These are phyloP conservation scores for Termitomyces sp. DNA, from an alignment of 768 basidiomycete species.

Conservation along the genomic window DNA sequence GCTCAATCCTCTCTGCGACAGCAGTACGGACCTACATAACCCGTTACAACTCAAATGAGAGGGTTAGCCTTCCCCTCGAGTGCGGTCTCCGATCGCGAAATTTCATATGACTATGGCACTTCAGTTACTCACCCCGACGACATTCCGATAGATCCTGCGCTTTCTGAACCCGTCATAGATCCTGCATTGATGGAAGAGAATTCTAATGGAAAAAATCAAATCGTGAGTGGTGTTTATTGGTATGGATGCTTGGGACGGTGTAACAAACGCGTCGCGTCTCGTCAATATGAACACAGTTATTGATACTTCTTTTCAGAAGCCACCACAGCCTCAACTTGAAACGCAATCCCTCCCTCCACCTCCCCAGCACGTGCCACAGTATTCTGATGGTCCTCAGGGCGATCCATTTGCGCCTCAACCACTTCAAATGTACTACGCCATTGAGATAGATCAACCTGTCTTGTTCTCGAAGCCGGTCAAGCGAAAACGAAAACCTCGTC, in stretches of 20 bases:
- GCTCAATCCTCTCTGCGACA: slow-evolving; percentile 9
- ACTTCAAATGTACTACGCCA: slow-evolving; percentile 44
- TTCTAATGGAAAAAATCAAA: slow-evolving; percentile 17
- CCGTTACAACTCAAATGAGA: slow-evolving; percentile 37
- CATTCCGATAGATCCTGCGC: slow-evolving; percentile 81
- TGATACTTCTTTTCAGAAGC: slow-evolving; percentile 24
- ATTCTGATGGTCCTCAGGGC: slow-evolving; percentile 73
- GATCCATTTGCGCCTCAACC: slow-evolving; percentile 77
- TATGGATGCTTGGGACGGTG: slow-evolving; percentile 21
- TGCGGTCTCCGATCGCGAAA: slow-evolving; percentile 46
- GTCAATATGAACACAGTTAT: slow-evolving; percentile 26
- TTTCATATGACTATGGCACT: slow-evolving; percentile 55
- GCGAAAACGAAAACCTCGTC: slow-evolving; percentile 37
- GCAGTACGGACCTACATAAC: not conserved
- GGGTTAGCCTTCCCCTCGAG: slow-evolving; percentile 53
- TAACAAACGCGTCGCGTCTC: slow-evolving; percentile 68
- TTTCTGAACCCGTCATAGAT: slow-evolving; percentile 50
- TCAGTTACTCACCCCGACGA: slow-evolving; percentile 54
- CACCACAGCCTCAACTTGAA: slow-evolving; percentile 16
- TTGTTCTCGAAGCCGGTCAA: slow-evolving; percentile 41
- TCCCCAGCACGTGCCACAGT: slow-evolving; percentile 41
- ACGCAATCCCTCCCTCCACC: slow-evolving; percentile 20
- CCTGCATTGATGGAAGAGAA: slow-evolving; percentile 37
- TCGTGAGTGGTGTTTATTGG: slow-evolving; percentile 33
- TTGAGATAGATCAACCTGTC: slow-evolving; percentile 38